Percentiles rank a stretch among this genome's conserved stretches.
phyloP scores from a whole-genome alignment of 495 filamentous ascomycete genomes.

The Hypoxylon fuscum region DNA sequence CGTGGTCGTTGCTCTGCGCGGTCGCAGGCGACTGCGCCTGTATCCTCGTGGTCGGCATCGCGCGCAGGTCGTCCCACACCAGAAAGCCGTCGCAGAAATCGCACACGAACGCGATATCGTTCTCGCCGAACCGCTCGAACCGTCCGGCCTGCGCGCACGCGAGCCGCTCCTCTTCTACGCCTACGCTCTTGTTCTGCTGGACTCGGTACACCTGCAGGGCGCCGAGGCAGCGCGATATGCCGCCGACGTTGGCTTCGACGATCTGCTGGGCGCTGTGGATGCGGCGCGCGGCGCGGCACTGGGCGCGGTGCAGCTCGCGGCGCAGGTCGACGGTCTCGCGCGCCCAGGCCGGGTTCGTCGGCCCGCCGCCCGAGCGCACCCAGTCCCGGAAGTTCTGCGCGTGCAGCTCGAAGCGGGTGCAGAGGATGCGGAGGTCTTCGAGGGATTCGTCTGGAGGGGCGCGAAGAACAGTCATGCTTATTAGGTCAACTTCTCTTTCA shows the following conservation, averaged over 20 bases:
- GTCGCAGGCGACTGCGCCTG: background rate
- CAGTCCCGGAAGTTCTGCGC: slow-evolving; percentile 54
- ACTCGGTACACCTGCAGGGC: slow-evolving; percentile 55
- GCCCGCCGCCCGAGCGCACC: slow-evolving; percentile 50
- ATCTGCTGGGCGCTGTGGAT: slow-evolving; percentile 52
- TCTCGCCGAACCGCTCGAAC: slow-evolving; percentile 53
- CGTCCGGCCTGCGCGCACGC: slow-evolving; percentile 53
- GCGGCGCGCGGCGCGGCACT: slow-evolving; percentile 57
- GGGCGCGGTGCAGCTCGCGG: slow-evolving; percentile 55
- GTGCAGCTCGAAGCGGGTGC: slow-evolving; percentile 50
- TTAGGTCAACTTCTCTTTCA: slow-evolving; percentile 33
- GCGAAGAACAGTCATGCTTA: slow-evolving; percentile 21
- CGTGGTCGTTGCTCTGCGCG: background rate
- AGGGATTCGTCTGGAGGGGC: slow-evolving; percentile 51
- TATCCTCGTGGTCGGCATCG: slow-evolving; percentile 50
- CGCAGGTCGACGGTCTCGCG: slow-evolving; percentile 51
- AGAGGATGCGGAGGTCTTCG: slow-evolving; percentile 51
- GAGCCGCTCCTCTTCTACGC: slow-evolving; percentile 46
- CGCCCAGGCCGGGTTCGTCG: slow-evolving; percentile 56
- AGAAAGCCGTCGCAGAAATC: slow-evolving; percentile 61
- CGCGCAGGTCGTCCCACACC: slow-evolving; percentile 56
- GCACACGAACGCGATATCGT: slow-evolving; percentile 59
- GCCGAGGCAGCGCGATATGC: slow-evolving; percentile 58
- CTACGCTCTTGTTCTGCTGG: slow-evolving; percentile 31
- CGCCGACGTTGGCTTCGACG: slow-evolving; percentile 21